A percentile compares a stretch with the other conserved stretches of the same genome.
phyloP scores from a whole-genome alignment of 768 basidiomycete species.

The Podaxis pistillaris region DNA sequence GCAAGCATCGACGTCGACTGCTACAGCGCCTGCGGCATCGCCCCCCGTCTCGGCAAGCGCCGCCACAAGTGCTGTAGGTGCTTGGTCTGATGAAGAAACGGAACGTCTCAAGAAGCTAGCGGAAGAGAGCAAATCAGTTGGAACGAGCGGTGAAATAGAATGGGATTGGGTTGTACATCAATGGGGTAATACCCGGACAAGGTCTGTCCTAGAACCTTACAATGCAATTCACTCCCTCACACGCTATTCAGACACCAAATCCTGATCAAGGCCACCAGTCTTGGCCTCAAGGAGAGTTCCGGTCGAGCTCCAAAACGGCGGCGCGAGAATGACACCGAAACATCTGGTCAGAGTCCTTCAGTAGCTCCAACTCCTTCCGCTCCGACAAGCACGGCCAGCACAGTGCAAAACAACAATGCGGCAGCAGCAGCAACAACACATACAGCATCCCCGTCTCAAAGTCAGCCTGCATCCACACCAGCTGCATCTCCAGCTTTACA shows the following conservation, averaged over 20 bases:
- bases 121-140: conserved; percentile 57
- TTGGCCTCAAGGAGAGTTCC: conserved; percentile 77
- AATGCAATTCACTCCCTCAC: background rate
- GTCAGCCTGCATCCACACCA: conserved; percentile 44
- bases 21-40: conserved; percentile 20
- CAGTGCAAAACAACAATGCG: conserved; percentile 21
- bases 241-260: conserved; percentile 66
- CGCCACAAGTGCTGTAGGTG: conserved; percentile 35
- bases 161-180: conserved; percentile 78
- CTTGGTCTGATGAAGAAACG: conserved; percentile 79
- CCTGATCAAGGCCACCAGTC: conserved; percentile 73
- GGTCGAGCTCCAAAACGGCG: conserved; percentile 57
- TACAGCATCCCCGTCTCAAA: conserved; percentile 36
- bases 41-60: conserved; percentile 22
- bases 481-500: conserved; percentile 52
- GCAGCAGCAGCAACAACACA: conserved; percentile 22
- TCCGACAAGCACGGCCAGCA: conserved; percentile 23
- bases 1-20: conserved; percentile 12
- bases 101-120: conserved; percentile 66
- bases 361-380: conserved; percentile 30
- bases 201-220: conserved; percentile 37
- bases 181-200: conserved; percentile 73
- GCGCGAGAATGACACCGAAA: conserved; percentile 28
- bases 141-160: conserved; percentile 58
- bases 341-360: conserved; percentile 25